A percentile compares a stretch with the other conserved stretches of the same genome.
These are phyloP conservation scores for Saitozyma podzolica DNA, from an alignment of 768 basidiomycete genomes.

Conservation along the genomic window DNA sequence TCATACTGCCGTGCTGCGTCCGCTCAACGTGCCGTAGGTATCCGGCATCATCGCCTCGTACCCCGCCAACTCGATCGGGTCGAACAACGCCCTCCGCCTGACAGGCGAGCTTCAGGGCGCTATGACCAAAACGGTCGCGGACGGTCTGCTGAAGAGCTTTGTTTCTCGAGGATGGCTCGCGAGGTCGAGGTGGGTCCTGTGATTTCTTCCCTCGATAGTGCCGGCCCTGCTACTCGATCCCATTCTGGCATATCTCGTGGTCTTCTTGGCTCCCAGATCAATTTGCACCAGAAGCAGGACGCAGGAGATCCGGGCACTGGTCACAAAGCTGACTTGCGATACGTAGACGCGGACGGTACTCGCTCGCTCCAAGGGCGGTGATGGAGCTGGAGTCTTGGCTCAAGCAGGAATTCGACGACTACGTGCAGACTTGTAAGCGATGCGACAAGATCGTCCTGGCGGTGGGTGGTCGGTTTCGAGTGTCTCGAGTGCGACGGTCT, in stretches of 20 bases:
- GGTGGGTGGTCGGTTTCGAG: conserved; percentile 23
- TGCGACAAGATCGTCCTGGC: conserved; percentile 39
- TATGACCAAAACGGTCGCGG: conserved; percentile 36
- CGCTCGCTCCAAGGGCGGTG: conserved; percentile 32
- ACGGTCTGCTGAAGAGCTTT: conserved; percentile 31
- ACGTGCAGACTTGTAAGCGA: conserved; percentile 34
- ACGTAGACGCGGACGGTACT: conserved; percentile 40
- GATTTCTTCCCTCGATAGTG: neutral
- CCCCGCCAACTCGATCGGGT: conserved; percentile 47
- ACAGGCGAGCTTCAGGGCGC: conserved; percentile 11
- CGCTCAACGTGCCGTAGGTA: conserved; percentile 17
- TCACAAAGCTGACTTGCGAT: conserved; percentile 7
- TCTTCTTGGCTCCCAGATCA: too few relatives aligned
- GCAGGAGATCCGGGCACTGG: too few relatives aligned
- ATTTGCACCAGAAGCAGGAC: too few relatives aligned
- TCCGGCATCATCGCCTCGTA: conserved; percentile 44
- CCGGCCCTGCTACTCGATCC: neutral
- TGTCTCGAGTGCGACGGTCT: neutral
- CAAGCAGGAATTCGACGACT: conserved; percentile 32
- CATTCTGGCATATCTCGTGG: neutral
- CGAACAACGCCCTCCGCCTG: conserved; percentile 28
- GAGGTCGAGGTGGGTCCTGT: conserved; percentile 38
- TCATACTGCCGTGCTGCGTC: neutral
- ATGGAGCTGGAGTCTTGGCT: conserved; percentile 44
- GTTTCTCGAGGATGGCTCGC: conserved; percentile 46